Evolutionary conservation across 805 yeast species (phyloP), one percentile per base, ranked within the genome.

Genomic region (Scheffersomyces amazonensis): DNA sequence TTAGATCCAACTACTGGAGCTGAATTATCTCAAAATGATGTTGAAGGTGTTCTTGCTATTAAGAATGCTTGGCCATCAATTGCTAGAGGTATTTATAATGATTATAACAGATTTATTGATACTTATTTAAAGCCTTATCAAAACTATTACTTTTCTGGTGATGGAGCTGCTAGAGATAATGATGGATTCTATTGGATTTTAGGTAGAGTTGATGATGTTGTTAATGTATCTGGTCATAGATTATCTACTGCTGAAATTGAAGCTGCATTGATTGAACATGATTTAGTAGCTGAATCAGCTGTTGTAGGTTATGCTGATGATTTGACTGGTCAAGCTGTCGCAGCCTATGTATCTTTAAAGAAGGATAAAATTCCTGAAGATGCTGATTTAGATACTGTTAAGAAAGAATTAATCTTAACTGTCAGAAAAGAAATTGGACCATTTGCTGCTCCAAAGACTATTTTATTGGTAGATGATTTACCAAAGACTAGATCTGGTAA

Each of bases 401-500:
- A 81, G 62, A 79, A 78, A 64, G 88, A 86, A 60, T 79, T 95
- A 47, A 77, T 89, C 41, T 69, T 89, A 66, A 87, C 88, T 45
- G 96, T 93, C 35, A 80, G 99, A 65, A 84, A 87, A 62, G 88
- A 84, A 56, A 89, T 89, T 62, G 96, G 96, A 32, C 88, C 88
- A 34, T 88, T 88, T 66, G 99, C 99, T 16, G 95, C 98, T 40
- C 99, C 99, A 58, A 90, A 90, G 66, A 71, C 81, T 35, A 81
- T 90, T 42, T 71, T 83, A 52, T 69, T 90, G 42, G 95, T 91
- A 39, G 83, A 80, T 43, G 98, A 93, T 60, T 78, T 93, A 64
- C 99, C 99, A 68, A 93, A 91, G 78, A 93, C 99, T 17, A 81
- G 99, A 71, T 88, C 96, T 9, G 99, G 99, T 53, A 93, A 93